Percentiles rank a stretch among this genome's conserved stretches.
Conservation (phyloP, 495 filamentous ascomycete genomes). For the Penicillium psychrofluorescens region DNA sequence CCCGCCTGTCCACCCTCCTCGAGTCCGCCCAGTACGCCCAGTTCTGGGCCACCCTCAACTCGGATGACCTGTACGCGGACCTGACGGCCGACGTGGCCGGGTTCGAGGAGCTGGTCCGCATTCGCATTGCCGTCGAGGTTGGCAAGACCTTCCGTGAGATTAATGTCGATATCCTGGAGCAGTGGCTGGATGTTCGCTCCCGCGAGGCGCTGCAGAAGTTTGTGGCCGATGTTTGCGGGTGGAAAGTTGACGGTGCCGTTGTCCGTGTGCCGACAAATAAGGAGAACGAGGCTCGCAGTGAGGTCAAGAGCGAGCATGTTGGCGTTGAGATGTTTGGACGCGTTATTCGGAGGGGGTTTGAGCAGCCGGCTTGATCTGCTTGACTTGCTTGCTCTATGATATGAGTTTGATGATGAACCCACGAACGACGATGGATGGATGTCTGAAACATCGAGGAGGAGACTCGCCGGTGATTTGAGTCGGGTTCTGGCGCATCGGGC, state of each 20-base stretch:
- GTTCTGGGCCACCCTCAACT: constrained; percentile 92
- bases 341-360: constrained; percentile 81
- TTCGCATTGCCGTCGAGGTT: constrained; percentile 83
- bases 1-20: constrained; percentile 74
- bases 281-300: constrained; percentile 97
- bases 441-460: constrained; percentile 18
- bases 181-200: constrained; percentile 75
- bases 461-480: constrained; percentile 21
- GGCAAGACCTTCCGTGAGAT: constrained; percentile 85
- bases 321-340: constrained; percentile 69
- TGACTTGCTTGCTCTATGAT: constrained; percentile 27
- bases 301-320: constrained; percentile 92
- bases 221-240: constrained; percentile 75
- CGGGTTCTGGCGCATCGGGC: constrained; percentile 27
- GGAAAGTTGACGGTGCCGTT: constrained; percentile 63
- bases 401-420: constrained; percentile 27
- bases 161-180: constrained; percentile 64
- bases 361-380: constrained; percentile 74
- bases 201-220: constrained; percentile 69
- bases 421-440: constrained; percentile 20
- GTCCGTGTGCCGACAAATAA: constrained; percentile 83
- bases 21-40: constrained; percentile 75
- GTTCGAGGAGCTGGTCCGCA: constrained; percentile 93
- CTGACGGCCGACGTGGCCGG: constrained; percentile 87
- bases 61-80: constrained; percentile 93